Evolutionary conservation across 805 yeast genomes (phyloP), one percentile per base, ranked within the genome.

Genomic region (Saturnispora quitensis): DNA sequence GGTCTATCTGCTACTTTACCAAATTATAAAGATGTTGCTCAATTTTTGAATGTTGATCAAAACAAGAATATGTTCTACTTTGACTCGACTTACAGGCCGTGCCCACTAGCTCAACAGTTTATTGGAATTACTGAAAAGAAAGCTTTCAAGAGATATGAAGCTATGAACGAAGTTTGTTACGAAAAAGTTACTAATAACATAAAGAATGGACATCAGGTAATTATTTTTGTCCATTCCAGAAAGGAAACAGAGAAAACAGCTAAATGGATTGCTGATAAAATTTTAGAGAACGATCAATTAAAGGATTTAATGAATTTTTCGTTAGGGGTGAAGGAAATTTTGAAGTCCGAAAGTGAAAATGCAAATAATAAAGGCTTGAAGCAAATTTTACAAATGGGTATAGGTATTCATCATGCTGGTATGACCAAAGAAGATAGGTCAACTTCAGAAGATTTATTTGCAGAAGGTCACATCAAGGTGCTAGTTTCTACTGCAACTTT

Each of bases 1-100:
- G 98, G 95, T 0, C 71, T 91, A 13, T 89, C 97, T 1, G 98
- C 98, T 0, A 90, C 98, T 0, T 74, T 91, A 48, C 97, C 97
- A 2, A 89, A 90, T 62, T 91, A 84, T 62, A 65, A 69, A 54
- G 97, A 91, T 65, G 97, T 91, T 36, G 95, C 96, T 0, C 73
- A 72, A 43, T 91, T 93, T 60, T 68, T 93, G 47, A 71, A 82
- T 35, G 97, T 87, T 4, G 80, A 80, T 22, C 68, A 70, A 15
- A 57, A 68, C 0, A 71, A 71, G 15, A 90, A 91, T 0, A 60
- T 89, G 4, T 90, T 86, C 63, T 88, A 77, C 62, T 93, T 91
- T 64, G 96, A 88, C 62, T 71, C 93, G 0, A 73, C 86, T 4
- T 91, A 74, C 61, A 74, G 99, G 61, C 99, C 99, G 1, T 89